A percentile compares a stretch with the other conserved stretches of the same genome.
These are phyloP conservation scores for Lolium rigidum DNA, from an alignment of 176 grass and related monocot species.

Conservation along the genomic window DNA sequence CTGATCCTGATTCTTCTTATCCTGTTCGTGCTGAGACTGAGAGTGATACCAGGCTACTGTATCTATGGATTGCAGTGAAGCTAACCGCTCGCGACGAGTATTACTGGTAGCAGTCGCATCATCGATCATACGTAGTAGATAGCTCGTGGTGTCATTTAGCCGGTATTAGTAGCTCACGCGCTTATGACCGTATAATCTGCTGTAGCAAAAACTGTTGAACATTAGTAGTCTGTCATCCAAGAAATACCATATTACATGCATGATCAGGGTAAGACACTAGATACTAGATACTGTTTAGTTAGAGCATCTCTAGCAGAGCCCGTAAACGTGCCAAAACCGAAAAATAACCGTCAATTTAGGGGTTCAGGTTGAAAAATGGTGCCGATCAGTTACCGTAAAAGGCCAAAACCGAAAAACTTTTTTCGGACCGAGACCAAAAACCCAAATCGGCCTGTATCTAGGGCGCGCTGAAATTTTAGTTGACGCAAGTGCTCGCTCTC, in stretches of 20 bases:
- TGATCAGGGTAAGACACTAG: neutral
- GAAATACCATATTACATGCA: neutral
- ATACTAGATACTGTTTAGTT: too few species aligned
- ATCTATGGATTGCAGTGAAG: neutral
- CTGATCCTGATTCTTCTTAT: neutral
- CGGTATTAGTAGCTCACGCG: neutral
- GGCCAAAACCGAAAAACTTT: too few species aligned
- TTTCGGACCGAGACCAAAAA: too few species aligned
- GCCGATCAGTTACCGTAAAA: too few species aligned
- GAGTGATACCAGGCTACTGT: neutral
- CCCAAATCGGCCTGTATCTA: too few species aligned
- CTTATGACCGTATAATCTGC: neutral
- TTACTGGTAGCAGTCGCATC: neutral
- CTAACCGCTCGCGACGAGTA: neutral
- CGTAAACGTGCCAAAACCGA: too few species aligned
- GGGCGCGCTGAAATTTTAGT: too few species aligned
- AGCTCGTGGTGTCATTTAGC: too few species aligned
- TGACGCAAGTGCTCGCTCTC: too few species aligned
- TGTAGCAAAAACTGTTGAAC: neutral
- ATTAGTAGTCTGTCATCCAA: slow-evolving; percentile 9
- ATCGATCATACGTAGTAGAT: neutral
- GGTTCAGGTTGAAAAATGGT: too few species aligned
- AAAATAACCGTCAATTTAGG: too few species aligned
- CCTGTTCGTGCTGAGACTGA: neutral
- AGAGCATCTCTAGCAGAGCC: too few species aligned